Percentiles rank a stretch among this genome's conserved stretches.
These are phyloP conservation scores for Wickerhamomyces sydowiorum DNA, from an alignment of 805 yeast genomes.

Conservation along the genomic window DNA sequence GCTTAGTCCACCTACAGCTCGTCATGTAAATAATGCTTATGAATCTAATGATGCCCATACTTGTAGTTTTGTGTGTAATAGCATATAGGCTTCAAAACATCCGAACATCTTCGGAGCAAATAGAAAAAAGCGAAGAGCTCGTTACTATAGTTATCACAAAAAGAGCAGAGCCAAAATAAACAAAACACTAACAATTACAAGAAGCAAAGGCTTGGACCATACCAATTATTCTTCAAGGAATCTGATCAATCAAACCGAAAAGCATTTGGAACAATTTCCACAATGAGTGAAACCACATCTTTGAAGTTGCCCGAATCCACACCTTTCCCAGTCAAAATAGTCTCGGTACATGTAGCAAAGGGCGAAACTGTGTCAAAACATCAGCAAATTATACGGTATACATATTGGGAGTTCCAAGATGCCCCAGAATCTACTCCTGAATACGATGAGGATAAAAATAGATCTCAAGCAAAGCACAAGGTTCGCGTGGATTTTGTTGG, in stretches of 20 bases:
- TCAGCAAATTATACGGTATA: slow-evolving; percentile 32
- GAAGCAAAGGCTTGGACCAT: no score
- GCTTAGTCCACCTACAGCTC: no score
- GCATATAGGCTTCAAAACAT: neutral
- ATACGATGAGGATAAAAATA: slow-evolving; percentile 9
- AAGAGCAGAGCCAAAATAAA: neutral
- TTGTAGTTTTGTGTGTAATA: neutral
- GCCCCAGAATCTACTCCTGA: slow-evolving; percentile 22
- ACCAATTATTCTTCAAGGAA: neutral
- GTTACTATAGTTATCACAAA: neutral
- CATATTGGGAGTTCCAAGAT: slow-evolving; percentile 40
- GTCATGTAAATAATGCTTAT: no score
- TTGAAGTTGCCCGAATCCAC: slow-evolving; percentile 17
- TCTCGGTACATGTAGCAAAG: slow-evolving; percentile 24
- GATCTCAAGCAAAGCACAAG: slow-evolving; percentile 22
- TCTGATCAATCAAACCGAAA: neutral
- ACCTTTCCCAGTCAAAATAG: slow-evolving; percentile 36
- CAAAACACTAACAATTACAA: no score
- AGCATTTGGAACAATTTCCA: neutral
- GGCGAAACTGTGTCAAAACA: slow-evolving; percentile 32
- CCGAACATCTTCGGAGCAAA: neutral
- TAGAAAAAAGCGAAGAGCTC: no score
- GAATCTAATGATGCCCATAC: neutral
- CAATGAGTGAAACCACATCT: slow-evolving; percentile 17
- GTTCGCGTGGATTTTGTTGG: slow-evolving; percentile 63